phyloP scores from a whole-genome alignment of 768 basidiomycete genomes.

The Rhodotorula babjevae region DNA sequence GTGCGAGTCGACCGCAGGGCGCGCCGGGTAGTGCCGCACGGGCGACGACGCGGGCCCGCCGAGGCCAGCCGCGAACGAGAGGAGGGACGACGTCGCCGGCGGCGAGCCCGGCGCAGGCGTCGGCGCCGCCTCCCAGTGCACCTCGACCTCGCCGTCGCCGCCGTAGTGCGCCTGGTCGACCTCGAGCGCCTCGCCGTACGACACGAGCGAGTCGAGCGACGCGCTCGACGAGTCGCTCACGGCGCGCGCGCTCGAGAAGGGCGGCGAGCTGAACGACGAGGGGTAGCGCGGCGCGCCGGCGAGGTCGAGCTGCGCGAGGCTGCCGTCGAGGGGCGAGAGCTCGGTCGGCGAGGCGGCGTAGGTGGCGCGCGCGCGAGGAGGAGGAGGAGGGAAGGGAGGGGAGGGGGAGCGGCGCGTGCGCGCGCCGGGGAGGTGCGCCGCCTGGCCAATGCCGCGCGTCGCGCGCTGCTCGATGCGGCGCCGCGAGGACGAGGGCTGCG shows the following conservation, averaged over 20 bases:
- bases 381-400: not conserved
- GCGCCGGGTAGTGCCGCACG: not conserved
- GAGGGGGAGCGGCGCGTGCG: not conserved
- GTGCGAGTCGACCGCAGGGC: no score
- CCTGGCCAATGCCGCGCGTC: not conserved
- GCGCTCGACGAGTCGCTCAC: slow-evolving; percentile 11
- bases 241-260: slow-evolving; percentile 10
- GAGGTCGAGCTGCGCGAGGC: not conserved
- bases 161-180: no score
- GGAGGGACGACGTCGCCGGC: slow-evolving; percentile 1
- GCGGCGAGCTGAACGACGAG: slow-evolving; percentile 17
- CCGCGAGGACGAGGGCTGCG: not conserved
- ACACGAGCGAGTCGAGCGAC: slow-evolving; percentile 25
- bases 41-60: not conserved
- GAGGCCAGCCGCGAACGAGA: not conserved
- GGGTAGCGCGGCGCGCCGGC: slow-evolving; percentile 5
- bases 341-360: not conserved
- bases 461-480: not conserved
- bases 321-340: not conserved
- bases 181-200: slow-evolving; percentile 13
- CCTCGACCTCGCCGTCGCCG: no score
- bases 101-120: not conserved
- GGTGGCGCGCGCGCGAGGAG: not conserved
- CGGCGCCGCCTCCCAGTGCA: no score
- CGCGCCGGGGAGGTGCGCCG: no score